Evolutionary conservation across 208 protist genomes (phyloP).

Genomic region (Acanthamoeba culbertsoni): DNA sequence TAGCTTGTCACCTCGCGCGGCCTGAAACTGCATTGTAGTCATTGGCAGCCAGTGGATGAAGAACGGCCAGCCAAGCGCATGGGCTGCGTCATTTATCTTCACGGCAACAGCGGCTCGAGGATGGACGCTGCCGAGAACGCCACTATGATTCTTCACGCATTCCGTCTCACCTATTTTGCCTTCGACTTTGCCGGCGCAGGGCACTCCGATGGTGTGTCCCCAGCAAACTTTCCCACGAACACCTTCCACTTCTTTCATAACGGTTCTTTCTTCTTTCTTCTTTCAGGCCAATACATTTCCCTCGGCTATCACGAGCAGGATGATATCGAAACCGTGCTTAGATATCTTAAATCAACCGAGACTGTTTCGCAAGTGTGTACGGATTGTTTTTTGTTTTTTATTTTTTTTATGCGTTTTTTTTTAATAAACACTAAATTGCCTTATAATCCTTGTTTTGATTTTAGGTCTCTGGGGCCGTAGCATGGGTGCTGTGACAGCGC

Average conservation of each 20-base stretch:
- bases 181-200: constrained; percentile 43
- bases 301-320: constrained; percentile 38
- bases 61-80: background rate
- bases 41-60: constrained; percentile 10
- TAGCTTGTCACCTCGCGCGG: background rate
- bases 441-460: too few species aligned
- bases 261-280: background rate
- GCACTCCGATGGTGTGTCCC: background rate
- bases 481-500: constrained; percentile 32
- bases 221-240: background rate
- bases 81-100: constrained; percentile 37
- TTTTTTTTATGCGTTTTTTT: background rate
- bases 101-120: constrained; percentile 36
- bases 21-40: background rate
- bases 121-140: constrained; percentile 29
- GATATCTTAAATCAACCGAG: background rate
- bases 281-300: constrained; percentile 9
- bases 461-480: constrained; percentile 35
- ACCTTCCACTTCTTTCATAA: background rate
- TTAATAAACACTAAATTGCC: too few species aligned
- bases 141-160: background rate
- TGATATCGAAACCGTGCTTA: constrained; percentile 22
- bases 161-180: constrained; percentile 1
- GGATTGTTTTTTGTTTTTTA: background rate
- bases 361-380: background rate